These are phyloP conservation scores for Suhomyces sp. DNA, from an alignment of 805 yeast genomes.

Conservation along the genomic window DNA sequence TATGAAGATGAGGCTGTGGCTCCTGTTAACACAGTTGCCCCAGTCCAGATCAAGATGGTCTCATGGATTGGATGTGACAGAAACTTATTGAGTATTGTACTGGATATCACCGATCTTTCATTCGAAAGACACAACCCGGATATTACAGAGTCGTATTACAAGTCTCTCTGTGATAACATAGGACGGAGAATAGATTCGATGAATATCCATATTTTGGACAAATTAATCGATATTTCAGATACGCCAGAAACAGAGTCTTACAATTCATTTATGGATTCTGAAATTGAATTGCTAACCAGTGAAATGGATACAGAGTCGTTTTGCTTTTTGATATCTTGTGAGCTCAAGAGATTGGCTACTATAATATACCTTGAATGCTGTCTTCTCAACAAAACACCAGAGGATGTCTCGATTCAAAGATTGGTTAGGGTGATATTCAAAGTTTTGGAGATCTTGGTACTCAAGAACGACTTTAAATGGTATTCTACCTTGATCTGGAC, in stretches of 20 bases:
- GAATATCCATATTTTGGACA: slow-evolving; percentile 15
- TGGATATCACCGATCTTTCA: slow-evolving; percentile 34
- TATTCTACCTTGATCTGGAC: slow-evolving; percentile 32
- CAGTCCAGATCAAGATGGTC: slow-evolving; percentile 12
- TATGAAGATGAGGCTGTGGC: slow-evolving; percentile 10
- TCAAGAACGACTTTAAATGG: slow-evolving; percentile 29
- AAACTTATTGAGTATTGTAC: slow-evolving; percentile 21
- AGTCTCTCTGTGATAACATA: slow-evolving; percentile 15
- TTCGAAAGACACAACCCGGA: slow-evolving; percentile 20
- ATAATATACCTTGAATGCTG: slow-evolving; percentile 27
- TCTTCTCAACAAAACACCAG: slow-evolving; percentile 25
- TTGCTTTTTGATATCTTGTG: slow-evolving; percentile 28
- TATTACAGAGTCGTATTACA: slow-evolving; percentile 15
- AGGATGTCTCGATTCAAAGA: slow-evolving; percentile 13
- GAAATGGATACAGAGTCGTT: slow-evolving; percentile 18
- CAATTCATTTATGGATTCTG: slow-evolving; percentile 8
- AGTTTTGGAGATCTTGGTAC: slow-evolving; percentile 24
- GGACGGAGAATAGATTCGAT: slow-evolving; percentile 14
- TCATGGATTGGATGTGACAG: slow-evolving; percentile 37
- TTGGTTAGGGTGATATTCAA: slow-evolving; percentile 17
- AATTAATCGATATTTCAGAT: slow-evolving; percentile 4
- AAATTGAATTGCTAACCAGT: slow-evolving; percentile 9
- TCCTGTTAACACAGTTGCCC: background rate
- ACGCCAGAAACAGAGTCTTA: background rate
- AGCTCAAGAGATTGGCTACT: slow-evolving; percentile 25